These are phyloP conservation scores for Phyllostachys edulis DNA, from an alignment of 176 grass and related monocot genomes.

Conservation along the genomic window DNA sequence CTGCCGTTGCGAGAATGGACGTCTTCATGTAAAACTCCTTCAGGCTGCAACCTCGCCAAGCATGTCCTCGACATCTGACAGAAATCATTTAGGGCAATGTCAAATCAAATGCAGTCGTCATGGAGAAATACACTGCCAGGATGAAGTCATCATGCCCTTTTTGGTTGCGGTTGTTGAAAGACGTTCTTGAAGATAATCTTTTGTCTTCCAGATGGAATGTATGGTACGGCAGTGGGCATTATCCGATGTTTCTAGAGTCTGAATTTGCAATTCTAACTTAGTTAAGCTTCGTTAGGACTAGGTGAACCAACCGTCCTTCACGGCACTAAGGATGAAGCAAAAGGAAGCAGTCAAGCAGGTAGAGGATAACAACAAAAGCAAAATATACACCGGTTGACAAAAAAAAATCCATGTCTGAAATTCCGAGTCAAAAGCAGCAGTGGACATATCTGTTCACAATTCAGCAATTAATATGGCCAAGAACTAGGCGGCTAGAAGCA, in stretches of 20 bases:
- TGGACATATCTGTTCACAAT: background rate
- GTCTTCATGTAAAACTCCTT: background rate
- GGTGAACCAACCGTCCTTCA: slow-evolving; percentile 15
- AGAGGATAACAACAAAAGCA: background rate
- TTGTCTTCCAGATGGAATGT: background rate
- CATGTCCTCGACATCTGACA: too few relatives aligned
- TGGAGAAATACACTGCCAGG: background rate
- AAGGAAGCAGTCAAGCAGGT: background rate
- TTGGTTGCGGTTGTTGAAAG: background rate
- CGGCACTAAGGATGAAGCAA: background rate
- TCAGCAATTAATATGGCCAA: background rate
- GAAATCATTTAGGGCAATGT: background rate
- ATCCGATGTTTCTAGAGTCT: background rate
- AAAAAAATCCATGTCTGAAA: background rate
- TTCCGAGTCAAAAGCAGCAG: slow-evolving; percentile 1
- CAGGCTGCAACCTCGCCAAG: background rate
- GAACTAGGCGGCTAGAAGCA: background rate
- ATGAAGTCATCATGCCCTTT: background rate
- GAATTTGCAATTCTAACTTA: background rate
- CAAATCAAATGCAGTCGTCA: background rate
- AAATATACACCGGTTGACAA: background rate
- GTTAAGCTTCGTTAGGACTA: slow-evolving; percentile 22
- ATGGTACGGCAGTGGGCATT: background rate
- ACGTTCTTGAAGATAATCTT: background rate
- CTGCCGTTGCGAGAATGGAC: background rate